phyloP scores from a whole-genome alignment of 148 eudicot genomes.

The Chenopodium formosanum region DNA sequence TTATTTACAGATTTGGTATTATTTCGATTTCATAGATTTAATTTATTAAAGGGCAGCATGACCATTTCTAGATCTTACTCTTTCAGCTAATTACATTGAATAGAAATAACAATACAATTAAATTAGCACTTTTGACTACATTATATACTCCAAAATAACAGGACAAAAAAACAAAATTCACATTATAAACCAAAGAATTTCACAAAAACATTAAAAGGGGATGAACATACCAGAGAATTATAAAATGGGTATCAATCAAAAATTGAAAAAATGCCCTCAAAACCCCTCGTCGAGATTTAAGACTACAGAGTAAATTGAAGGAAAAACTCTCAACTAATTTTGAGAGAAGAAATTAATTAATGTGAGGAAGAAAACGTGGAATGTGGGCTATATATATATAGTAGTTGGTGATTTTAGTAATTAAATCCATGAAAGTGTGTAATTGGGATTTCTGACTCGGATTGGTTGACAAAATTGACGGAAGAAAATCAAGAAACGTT shows the following conservation, averaged over 20 bases:
- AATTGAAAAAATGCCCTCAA: neutral
- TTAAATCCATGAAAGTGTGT: slow-evolving; percentile 10
- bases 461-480: slow-evolving; percentile 35
- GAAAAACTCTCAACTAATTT: neutral
- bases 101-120: neutral
- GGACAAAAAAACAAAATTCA: neutral
- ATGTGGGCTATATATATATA: slow-evolving; percentile 9
- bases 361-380: slow-evolving; percentile 8
- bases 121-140: neutral
- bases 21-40: neutral
- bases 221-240: slow-evolving; percentile 12
- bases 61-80: neutral
- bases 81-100: slow-evolving; percentile 3
- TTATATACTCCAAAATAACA: slow-evolving; percentile 1
- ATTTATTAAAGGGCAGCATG: no score
- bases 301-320: no score
- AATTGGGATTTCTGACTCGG: slow-evolving; percentile 28
- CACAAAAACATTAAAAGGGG: neutral
- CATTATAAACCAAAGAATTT: neutral
- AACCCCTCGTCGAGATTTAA: neutral
- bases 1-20: neutral
- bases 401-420: slow-evolving; percentile 3
- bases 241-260: neutral
- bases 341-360: neutral
- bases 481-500: neutral